phyloP scores from a whole-genome alignment of 805 yeast species.

The Vanderwaltozyma polyspora region DNA sequence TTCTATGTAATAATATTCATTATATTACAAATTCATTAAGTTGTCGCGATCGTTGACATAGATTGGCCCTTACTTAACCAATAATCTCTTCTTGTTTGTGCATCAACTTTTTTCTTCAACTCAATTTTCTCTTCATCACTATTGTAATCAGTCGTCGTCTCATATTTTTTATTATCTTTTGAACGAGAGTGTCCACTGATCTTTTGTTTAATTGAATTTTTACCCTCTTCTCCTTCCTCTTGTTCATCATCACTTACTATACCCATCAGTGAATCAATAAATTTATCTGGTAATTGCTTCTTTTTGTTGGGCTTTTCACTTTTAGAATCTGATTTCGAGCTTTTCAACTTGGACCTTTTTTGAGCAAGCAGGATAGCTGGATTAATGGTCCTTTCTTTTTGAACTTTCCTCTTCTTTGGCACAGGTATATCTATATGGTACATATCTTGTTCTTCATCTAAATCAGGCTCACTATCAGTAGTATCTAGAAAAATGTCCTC shows the following conservation, averaged over 20 bases:
- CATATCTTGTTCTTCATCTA: slow-evolving; percentile 14
- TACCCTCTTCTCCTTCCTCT: background rate
- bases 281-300: background rate
- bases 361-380: slow-evolving; percentile 1
- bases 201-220: background rate
- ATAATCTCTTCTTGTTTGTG: slow-evolving; percentile 25
- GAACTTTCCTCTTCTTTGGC: slow-evolving; percentile 8
- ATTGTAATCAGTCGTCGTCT: background rate
- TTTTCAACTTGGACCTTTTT: background rate
- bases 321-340: background rate
- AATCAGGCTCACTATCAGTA: slow-evolving; percentile 14
- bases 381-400: slow-evolving; percentile 2
- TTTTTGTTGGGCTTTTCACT: background rate
- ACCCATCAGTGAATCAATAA: slow-evolving; percentile 18
- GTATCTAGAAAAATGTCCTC: slow-evolving; percentile 7
- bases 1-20: background rate
- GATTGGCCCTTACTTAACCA: slow-evolving; percentile 27
- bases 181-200: background rate
- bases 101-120: slow-evolving; percentile 18
- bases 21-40: background rate
- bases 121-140: background rate
- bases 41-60: slow-evolving; percentile 2
- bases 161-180: no score
- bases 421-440: slow-evolving; percentile 9
- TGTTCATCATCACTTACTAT: no score